Base-by-base conservation (phyloP, 176 grass and related monocot genomes). In the Carex kokanica region DNA sequence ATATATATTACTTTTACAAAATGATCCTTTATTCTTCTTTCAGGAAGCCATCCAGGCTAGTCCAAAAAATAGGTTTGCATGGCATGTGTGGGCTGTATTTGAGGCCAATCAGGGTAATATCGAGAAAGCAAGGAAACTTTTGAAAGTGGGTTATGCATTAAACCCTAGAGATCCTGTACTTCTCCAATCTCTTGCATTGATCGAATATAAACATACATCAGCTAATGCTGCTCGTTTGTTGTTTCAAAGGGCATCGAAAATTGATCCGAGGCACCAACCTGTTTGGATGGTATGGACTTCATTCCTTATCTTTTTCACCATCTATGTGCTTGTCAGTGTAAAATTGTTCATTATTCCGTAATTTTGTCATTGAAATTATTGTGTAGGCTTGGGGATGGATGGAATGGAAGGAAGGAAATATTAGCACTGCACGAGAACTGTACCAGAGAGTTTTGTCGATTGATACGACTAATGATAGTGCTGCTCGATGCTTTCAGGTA, bases 361-460 rank as follows among this genome's bases (percentile, higher is more conserved):
- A 3, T 77, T 55, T 54, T 9, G 29, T 15, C 17, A 15, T 49
- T 38, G 20, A 25, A 64, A 47, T 67, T 36, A 12, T 66, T 63
- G 18, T 63, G 18, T 83, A 98, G 95, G 91, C 95, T 78, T 98
- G 95, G 95, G 95, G 95, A 4, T 98, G 95, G 95, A 95, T 98
- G 95, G 95, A 98, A 70, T 98, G 95, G 95, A 98, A 94, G 88
- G 95, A 95, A 89, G 87, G 92, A 89, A 98, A 98, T 60, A 86
- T 85, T 5, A 90, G 83, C 87, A 91, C 87, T 77, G 95, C 95
- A 86, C 91, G 89, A 81, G 87, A 93, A 75, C 84, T 98, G 69
- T 98, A 98, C 82, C 91, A 88, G 86, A 93, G 89, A 91, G 92
- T 93, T 86, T 52, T 98, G 49, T 88, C 92, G 41, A 88, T 98